A percentile compares a stretch with the other conserved stretches of the same genome.
Evolutionary conservation across 164 flowering plant species (phyloP).

Genomic region (Kingdonia uniflora): DNA sequence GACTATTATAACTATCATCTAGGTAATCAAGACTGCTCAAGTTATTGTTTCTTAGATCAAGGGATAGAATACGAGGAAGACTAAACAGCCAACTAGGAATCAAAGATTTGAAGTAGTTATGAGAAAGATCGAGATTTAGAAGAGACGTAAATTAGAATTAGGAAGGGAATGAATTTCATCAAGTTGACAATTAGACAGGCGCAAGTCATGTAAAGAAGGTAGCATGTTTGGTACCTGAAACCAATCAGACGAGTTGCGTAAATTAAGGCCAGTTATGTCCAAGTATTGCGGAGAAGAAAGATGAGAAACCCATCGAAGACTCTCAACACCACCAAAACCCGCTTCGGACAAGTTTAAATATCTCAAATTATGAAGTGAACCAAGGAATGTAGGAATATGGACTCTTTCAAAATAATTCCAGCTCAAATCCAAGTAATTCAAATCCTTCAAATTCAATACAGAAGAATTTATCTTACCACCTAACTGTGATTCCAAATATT

Average conservation of each 20-base stretch:
- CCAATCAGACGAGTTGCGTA: neutral
- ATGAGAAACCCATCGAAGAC: constrained; percentile 3
- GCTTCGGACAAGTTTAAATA: constrained; percentile 10
- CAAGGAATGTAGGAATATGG: constrained; percentile 6
- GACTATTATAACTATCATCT: neutral
- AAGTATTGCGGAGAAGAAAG: constrained; percentile 8
- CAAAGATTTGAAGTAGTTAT: neutral
- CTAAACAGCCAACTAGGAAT: neutral
- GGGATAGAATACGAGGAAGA: neutral
- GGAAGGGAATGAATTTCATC: neutral
- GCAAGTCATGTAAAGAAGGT: constrained; percentile 8
- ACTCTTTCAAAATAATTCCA: neutral
- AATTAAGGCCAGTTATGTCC: constrained; percentile 1
- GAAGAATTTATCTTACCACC: neutral
- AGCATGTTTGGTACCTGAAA: constrained; percentile 1
- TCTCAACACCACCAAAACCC: constrained; percentile 4
- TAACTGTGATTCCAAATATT: neutral
- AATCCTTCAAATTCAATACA: constrained; percentile 3
- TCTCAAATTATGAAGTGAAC: constrained; percentile 4
- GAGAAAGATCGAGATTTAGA: neutral
- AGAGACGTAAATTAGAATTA: neutral
- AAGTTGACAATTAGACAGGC: constrained; percentile 1
- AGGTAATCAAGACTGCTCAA: neutral
- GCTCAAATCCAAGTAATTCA: constrained; percentile 13
- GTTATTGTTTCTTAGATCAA: neutral